A percentile compares a stretch with the other conserved stretches of the same genome.
Conservation (phyloP, 208 protist species). For the Leishmania lainsoni region DNA sequence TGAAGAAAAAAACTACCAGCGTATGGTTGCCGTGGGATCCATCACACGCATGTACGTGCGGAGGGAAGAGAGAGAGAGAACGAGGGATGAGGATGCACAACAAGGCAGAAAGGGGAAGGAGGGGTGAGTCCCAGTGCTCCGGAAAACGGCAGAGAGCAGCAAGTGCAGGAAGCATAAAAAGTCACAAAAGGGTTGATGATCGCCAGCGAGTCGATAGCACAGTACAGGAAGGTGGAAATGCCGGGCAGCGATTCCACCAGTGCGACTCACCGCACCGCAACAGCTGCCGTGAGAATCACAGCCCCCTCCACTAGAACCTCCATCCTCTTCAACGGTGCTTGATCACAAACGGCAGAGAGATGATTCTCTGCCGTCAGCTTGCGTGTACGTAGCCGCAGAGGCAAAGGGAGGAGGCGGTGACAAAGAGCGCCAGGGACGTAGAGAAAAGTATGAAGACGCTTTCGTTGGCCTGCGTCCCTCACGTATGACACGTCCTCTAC, state of each 20-base stretch:
- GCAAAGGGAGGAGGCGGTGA: not conserved
- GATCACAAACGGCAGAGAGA: not conserved
- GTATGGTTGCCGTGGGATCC: not conserved
- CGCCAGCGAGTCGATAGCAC: not conserved
- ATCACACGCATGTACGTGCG: not conserved
- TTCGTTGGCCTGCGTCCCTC: not conserved
- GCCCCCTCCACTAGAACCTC: not conserved
- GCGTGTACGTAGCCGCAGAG: not conserved
- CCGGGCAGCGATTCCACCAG: not conserved
- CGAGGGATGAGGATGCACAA: not conserved
- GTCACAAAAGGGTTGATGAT: not conserved
- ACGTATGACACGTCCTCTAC: not conserved
- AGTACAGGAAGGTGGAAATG: not conserved
- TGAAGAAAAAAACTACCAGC: not conserved
- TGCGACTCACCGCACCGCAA: too few species aligned
- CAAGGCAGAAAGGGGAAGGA: not conserved
- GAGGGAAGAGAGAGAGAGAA: not conserved
- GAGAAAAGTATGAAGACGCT: not conserved
- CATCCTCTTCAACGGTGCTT: not conserved
- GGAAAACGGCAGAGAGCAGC: constrained; percentile 2
- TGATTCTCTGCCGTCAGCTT: not conserved
- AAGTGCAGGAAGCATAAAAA: not conserved
- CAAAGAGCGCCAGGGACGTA: not conserved
- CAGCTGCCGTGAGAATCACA: not conserved
- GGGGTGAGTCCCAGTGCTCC: not conserved